Evolutionary conservation across 495 filamentous ascomycete species (phyloP).

Genomic region (Daldinia caldariorum): DNA sequence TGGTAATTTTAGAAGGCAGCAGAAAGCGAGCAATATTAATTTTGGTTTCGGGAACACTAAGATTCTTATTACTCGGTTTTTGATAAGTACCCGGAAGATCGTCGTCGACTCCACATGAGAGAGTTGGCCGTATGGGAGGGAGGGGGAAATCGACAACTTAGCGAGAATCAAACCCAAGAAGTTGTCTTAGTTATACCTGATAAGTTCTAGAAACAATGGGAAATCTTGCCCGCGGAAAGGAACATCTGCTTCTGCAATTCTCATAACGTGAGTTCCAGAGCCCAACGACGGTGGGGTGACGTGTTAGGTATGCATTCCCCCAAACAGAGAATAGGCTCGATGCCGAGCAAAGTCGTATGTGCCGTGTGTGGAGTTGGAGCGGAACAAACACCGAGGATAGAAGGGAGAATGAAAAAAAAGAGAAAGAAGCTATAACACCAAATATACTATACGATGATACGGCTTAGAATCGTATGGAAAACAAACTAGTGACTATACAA

Average conservation of each 20-base stretch:
- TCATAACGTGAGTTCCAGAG: conserved; percentile 49
- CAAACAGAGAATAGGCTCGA: conserved; percentile 27
- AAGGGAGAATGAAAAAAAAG: background rate
- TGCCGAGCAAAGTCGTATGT: conserved; percentile 24
- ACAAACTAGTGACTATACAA: background rate
- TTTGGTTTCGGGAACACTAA: background rate
- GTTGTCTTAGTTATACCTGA: conserved; percentile 30
- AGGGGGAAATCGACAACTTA: conserved; percentile 16
- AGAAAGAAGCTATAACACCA: background rate
- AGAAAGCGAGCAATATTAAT: conserved; percentile 5
- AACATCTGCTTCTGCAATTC: conserved; percentile 17
- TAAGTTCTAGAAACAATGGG: conserved; percentile 16
- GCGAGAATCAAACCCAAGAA: conserved; percentile 16
- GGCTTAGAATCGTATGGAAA: conserved; percentile 14
- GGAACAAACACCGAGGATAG: conserved; percentile 16
- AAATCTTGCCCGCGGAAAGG: conserved; percentile 34
- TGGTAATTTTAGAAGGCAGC: conserved; percentile 3
- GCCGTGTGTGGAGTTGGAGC: conserved; percentile 31
- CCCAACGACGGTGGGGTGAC: conserved; percentile 44
- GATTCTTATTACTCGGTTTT: conserved; percentile 19
- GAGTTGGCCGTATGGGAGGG: conserved; percentile 36
- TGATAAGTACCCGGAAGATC: conserved; percentile 26
- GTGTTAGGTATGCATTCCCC: conserved; percentile 43
- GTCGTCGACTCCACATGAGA: conserved; percentile 27
- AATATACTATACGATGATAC: conserved; percentile 32